Conservation (phyloP, 2,329 filamentous ascomycete species). For the Endocalyx cinctus region DNA sequence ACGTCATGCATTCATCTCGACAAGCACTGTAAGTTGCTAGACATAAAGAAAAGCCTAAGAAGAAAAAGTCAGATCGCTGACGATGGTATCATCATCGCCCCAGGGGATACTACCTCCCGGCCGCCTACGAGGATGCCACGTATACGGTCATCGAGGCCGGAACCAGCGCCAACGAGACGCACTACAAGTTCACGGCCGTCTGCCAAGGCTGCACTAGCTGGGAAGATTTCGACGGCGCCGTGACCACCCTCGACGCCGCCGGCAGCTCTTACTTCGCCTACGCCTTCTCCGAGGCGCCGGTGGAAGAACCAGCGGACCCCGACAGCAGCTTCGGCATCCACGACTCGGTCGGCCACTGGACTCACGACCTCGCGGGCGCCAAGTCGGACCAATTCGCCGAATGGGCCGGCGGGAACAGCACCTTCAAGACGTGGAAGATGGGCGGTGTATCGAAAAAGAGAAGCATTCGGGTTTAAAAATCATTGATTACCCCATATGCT, state of each 20-base stretch:
- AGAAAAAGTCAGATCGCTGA: constrained; percentile 2
- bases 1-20: constrained; percentile 32
- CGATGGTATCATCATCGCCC: constrained; percentile 1
- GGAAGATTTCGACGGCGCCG: constrained; percentile 35
- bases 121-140: constrained; percentile 24
- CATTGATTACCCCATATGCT: no score
- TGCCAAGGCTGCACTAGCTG: constrained; percentile 38
- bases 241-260: constrained; percentile 32
- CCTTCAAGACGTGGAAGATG: no score
- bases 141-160: constrained; percentile 32
- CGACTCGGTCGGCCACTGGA: constrained; percentile 37
- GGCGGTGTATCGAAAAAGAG: neutral
- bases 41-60: no score
- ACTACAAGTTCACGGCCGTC: constrained; percentile 30
- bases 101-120: constrained; percentile 32
- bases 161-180: constrained; percentile 28
- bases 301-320: constrained; percentile 31
- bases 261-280: constrained; percentile 35
- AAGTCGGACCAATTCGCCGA: constrained; percentile 28
- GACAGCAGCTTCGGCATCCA: constrained; percentile 38
- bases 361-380: constrained; percentile 30
- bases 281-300: constrained; percentile 32
- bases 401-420: constrained; percentile 24
- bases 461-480: no score
- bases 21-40: constrained; percentile 32